Percentiles rank a stretch among this genome's conserved stretches.
Conservation (phyloP, 2,329 filamentous ascomycete species). For the Xylaria arbuscula region DNA sequence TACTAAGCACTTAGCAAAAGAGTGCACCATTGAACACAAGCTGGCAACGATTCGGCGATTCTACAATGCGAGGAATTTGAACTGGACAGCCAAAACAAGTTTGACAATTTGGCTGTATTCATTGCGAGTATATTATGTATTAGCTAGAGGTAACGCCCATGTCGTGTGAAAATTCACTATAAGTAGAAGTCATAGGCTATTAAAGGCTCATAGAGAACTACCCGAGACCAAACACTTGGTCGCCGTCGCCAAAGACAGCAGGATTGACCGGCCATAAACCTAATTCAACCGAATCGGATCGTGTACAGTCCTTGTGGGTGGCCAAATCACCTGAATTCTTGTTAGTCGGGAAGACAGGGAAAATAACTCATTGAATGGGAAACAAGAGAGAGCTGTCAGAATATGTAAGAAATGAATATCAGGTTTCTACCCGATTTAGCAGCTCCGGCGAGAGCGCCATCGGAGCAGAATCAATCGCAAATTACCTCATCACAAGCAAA, state of each 20-base stretch:
- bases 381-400: slow-evolving; percentile 70
- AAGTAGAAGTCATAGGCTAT: neutral
- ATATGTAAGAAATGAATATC: slow-evolving; percentile 99
- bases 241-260: neutral
- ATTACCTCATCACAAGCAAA: slow-evolving; percentile 86
- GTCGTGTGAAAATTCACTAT: neutral
- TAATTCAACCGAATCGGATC: neutral
- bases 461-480: slow-evolving; percentile 93
- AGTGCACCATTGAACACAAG: neutral
- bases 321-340: slow-evolving; percentile 8
- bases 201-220: neutral
- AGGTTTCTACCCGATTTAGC: slow-evolving; percentile 80
- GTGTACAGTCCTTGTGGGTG: neutral
- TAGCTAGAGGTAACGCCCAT: slow-evolving; percentile 2
- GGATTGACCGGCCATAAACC: neutral
- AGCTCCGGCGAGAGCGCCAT: slow-evolving; percentile 92
- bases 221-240: neutral
- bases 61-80: neutral
- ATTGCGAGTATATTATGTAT: slow-evolving; percentile 14
- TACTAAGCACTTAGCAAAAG: neutral
- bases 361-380: slow-evolving; percentile 2
- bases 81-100: neutral
- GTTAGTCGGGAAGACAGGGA: slow-evolving; percentile 29
- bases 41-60: neutral
- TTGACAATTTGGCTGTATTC: neutral